Conservation (phyloP, 2,329 filamentous ascomycete species). For the Epicoccum sorghinum region DNA sequence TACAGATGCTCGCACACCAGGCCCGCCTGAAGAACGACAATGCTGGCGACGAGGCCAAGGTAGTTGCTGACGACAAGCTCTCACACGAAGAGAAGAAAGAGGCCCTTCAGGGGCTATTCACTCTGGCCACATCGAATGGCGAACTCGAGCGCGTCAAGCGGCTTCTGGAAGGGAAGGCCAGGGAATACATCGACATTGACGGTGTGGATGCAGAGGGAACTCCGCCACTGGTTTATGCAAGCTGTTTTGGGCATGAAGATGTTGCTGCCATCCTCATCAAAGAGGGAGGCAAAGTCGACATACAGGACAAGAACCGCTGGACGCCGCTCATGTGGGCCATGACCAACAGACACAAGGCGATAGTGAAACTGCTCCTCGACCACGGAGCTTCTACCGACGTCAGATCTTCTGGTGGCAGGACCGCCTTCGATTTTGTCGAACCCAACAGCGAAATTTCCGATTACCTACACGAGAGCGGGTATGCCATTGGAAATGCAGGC, state of each 20-base stretch:
- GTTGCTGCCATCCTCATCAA: constrained; percentile 85
- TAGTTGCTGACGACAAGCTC: constrained; percentile 75
- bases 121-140: constrained; percentile 96
- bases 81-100: constrained; percentile 78
- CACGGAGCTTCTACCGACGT: constrained; percentile 94
- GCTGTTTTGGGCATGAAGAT: constrained; percentile 93
- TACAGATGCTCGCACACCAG: constrained; percentile 95
- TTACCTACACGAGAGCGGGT: constrained; percentile 93
- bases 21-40: constrained; percentile 79
- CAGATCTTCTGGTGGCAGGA: constrained; percentile 91
- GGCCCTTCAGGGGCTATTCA: constrained; percentile 83
- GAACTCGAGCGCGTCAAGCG: constrained; percentile 81
- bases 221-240: constrained; percentile 94
- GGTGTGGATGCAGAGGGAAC: constrained; percentile 92
- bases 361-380: constrained; percentile 90
- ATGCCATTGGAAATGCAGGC: constrained; percentile 81
- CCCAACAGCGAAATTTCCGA: constrained; percentile 96
- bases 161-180: constrained; percentile 76
- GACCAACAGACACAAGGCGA: constrained; percentile 96
- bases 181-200: constrained; percentile 81
- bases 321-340: constrained; percentile 99
- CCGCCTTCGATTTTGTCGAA: constrained; percentile 92
- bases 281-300: constrained; percentile 86
- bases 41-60: constrained; percentile 75
- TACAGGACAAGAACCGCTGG: constrained; percentile 96